phyloP scores from a whole-genome alignment of 345 rosid genomes.

The Eucalyptus curtisii region DNA sequence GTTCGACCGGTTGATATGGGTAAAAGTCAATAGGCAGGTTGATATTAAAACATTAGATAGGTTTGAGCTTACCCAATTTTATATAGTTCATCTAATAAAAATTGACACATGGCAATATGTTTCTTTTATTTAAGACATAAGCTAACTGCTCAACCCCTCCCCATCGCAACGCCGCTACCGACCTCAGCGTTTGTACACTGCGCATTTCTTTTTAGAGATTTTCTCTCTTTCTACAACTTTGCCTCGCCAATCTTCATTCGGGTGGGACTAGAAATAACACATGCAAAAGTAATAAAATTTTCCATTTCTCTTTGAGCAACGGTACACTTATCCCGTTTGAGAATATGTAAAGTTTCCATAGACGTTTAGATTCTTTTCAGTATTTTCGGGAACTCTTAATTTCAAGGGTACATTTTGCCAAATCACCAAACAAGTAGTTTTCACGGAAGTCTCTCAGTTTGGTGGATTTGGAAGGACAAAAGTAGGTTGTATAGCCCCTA shows the following conservation, averaged over 20 bases:
- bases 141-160: neutral
- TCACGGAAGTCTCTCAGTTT: neutral
- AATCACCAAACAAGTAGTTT: neutral
- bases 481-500: neutral
- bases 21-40: neutral
- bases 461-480: neutral
- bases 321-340: neutral
- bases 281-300: neutral
- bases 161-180: neutral
- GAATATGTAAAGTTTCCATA: neutral
- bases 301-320: neutral
- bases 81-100: neutral
- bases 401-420: neutral
- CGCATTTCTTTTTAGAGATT: neutral
- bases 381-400: neutral
- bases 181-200: neutral
- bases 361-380: neutral
- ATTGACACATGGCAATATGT: neutral
- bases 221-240: neutral
- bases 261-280: neutral
- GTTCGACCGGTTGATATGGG: neutral
- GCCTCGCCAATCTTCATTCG: neutral
- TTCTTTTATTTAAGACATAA: neutral
- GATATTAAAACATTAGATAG: neutral
- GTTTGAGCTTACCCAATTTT: neutral